A percentile compares a stretch with the other conserved stretches of the same genome.
Evolutionary conservation across 2,329 filamentous ascomycete species (phyloP).

Genomic region (Endothia cerciana): DNA sequence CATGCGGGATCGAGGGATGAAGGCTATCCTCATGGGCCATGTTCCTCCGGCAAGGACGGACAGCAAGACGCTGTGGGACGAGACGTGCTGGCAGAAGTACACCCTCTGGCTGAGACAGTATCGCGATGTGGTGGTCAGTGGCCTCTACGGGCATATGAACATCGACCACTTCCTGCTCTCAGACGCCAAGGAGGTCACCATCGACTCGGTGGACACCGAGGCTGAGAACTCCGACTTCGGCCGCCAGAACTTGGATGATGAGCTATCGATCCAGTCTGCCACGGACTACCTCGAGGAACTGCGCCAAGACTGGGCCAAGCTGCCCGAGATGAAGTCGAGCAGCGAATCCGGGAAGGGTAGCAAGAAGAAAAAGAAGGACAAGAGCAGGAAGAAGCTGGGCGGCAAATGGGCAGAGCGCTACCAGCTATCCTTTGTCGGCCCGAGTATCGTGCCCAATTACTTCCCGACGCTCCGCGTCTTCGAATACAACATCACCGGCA

Average conservation of each 20-base stretch:
- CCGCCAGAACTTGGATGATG: constrained; percentile 50
- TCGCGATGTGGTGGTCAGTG: constrained; percentile 81
- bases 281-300: constrained; percentile 80
- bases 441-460: constrained; percentile 91
- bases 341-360: constrained; percentile 38
- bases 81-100: constrained; percentile 98
- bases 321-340: constrained; percentile 59
- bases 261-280: constrained; percentile 68
- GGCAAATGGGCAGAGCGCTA: constrained; percentile 86
- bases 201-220: constrained; percentile 47
- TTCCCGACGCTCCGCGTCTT: constrained; percentile 88
- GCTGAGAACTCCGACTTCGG: constrained; percentile 1
- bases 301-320: constrained; percentile 73
- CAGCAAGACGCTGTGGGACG: constrained; percentile 89
- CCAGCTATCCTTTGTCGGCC: constrained; percentile 76
- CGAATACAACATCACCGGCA: constrained; percentile 86
- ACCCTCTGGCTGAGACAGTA: constrained; percentile 88
- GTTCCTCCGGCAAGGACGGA: constrained; percentile 87
- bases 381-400: constrained; percentile 61
- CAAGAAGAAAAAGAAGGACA: constrained; percentile 42
- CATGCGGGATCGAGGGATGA: constrained; percentile 82
- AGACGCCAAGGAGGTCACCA: constrained; percentile 76
- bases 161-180: constrained; percentile 96
- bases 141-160: constrained; percentile 95
- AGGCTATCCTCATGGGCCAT: constrained; percentile 92